Base-by-base conservation (phyloP, 108 stramenopile genomes). In the Hondaea fermentalgiana region DNA sequence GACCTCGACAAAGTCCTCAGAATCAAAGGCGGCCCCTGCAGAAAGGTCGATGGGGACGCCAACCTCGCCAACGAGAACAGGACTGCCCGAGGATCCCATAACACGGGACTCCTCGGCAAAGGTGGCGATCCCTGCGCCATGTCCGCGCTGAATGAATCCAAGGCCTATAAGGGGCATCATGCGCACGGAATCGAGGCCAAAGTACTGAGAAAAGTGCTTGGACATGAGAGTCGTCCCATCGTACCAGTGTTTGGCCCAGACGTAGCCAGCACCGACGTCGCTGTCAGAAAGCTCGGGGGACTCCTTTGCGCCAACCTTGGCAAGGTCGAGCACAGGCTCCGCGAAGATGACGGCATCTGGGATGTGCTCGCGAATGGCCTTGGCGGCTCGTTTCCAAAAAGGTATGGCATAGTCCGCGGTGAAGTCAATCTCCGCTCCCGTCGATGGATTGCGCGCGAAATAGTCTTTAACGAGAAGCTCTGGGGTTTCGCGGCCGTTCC, bases 201-300 rank as follows among this genome's bases (percentile, higher is more conserved):
- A 89, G 53, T 91, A 89, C 21, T 88, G 87, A 55, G 49, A 87
- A 88, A 91, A 92, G 44, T 87, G 42, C 43, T 90, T 76, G 2
- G 91, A 91, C 83, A 92, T 91, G n/a, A 92, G 83, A 16, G 92
- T 92, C 44, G 90, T 87, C 12, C 92, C 92, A 59, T 92, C 92
- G 57, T 92, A 92, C 89, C 91, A 92, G 83, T 92, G 92, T 23
- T 91, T 91, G 14, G 91, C 92, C 29, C 88, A 88, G 43, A 88
- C 88, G 45, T 72, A 88, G 14, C 88, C 88, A 19, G 35, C 45
- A 1, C 88, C 88, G n/a, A 88, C 88, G 23, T 72, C 44, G 19
- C 72, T 69, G 23, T 64, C 64, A 1, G 49, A n/a, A 23, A 83
- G 76, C 28, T 83, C 16, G 17, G 76, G 76, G 76, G 23, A 12